Evolutionary conservation across 768 basidiomycete genomes (phyloP), one percentile per base, ranked within the genome.

Genomic region (Leccinellum albellum): DNA sequence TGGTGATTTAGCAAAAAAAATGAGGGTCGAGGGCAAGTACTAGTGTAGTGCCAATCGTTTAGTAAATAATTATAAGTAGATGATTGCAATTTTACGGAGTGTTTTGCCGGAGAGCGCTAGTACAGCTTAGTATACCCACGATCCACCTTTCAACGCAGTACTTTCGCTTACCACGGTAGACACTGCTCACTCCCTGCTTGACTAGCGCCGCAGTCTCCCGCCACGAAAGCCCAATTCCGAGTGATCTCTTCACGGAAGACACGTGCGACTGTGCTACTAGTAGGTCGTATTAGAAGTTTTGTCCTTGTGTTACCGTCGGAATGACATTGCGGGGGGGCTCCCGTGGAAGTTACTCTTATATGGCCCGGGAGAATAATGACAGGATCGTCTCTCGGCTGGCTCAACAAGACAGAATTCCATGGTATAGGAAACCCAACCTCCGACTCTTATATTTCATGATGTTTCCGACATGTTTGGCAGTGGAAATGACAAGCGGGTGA

Each of bases 341-440:
- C 2, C 23, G 6, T 6, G 49, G 28, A 3, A 37, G 28, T 24
- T 29, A 60, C 42, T 2, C 46, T 48, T 40, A 33, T 20, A 24
- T 46, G 20, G n/a, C n/a, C n/a, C n/a, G n/a, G n/a, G 48, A 56
- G 15, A 59, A 31, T 23, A 54, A 52, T 28, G 45, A 56, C 4
- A 53, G 55, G 3, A 37, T 55, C 13, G 64, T 65, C 45, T 60
- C 61, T 26, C 54, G 42, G 33, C 59, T 66, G 4, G 57, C 51
- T 10, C 24, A 51, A 21, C 73, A 77, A 55, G 84, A 87, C 64
- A 75, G 70, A 47, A 73, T 74, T 2, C 82, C 83, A 45, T 87
- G 85, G 85, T 85, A 85, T 65, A 66, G 65, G 56, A 87, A 86
- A 60, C 82, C 74, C 6, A 86, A 85, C 57, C 70, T 87, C 56